Evolutionary conservation across 345 rosid genomes (phyloP), one percentile per base, ranked within the genome.

Genomic region (Aethionema arabicum): DNA sequence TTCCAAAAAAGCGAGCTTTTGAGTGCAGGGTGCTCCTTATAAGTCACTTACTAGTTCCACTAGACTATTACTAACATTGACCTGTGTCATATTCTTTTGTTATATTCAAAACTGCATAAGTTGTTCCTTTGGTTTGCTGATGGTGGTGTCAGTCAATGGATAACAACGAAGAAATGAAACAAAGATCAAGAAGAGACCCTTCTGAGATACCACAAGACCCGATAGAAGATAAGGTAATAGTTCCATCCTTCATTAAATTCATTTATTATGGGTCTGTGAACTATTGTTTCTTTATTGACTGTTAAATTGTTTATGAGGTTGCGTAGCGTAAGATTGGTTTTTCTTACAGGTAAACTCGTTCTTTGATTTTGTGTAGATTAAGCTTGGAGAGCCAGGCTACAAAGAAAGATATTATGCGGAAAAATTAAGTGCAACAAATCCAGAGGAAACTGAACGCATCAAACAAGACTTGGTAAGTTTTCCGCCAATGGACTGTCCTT

Each of bases 351-450:
- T 52, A 11, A 44, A 59, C 5, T 61, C 55, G 15, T 16, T 56
- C 11, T 48, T 27, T 40, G 9, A 30, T 41, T n/a, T 48, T 60
- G 56, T 49, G 7, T 65, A 95, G 98, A 81, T 95, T 74, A 95
- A 78, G 74, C 77, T 95, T 48, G 98, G 99, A 57, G 95, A 95
- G 72, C 91, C 98, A 27, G 99, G 96, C 64, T 90, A 88, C 78
- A 90, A 86, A 70, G 90, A 88, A 63, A 82, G 98, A 73, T 95
- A 95, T 64, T 95, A 95, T 70, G 80, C 85, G 11, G 96, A 90
- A 77, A 95, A 95, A 68, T 86, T 88, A 73, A 78, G 70, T 15
- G 14, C 82, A 27, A 82, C 90, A 70, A 81, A 69, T 63, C 81
- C 68, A 7, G 85, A 73, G 52, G 85, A 86, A 66, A 79, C 79